Base-by-base conservation (phyloP, 73 alveolate genomes). In the Blepharisma stoltei region DNA sequence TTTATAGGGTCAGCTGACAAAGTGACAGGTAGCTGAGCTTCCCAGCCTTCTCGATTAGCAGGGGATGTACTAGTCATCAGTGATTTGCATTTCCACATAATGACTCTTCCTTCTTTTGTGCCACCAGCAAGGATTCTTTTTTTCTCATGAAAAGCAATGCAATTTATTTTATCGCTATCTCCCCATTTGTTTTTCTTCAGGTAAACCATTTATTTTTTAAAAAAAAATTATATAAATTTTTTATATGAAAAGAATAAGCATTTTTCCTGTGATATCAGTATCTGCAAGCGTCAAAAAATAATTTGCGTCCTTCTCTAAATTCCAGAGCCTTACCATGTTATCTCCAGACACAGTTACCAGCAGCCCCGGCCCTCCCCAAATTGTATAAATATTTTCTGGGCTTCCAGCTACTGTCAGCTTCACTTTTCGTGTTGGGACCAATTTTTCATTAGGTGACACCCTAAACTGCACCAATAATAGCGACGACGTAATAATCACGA, bases 401-500 rank as follows among this genome's bases (percentile, higher is more conserved):
- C 92, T 93, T 47, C 99, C 99, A 46, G 99, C 95, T 23, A 96
- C 93, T 11, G 98, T 88, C 44, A 96, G 91, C 77, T 93, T 96
- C 54, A 96, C 98, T 82, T 92, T 94, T 81, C 94, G 84, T 45
- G 89, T 93, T 14, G 99, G 99, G 45, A 85, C 93, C 54, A 96
- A 86, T 82, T 96, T 94, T 77, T 90, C 97, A 77, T 88, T 88
- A 55, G 94, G 89, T 66, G 96, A 88, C 41, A 96, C 88, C 67
- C 85, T 88, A 86, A 96, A 96, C 87, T 94, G 89, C 7, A 96
- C 99, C 55, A 96, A 76, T 41, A 96, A 90, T 49, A 96, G 78
- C 55, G 90, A 93, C 23, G 99, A 93, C 25, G 99, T 96, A 81
- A 96, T 94, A 53, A 94, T 85, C 76, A 96, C 91, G 47, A 96